These are phyloP conservation scores for Phytophthora rubi DNA, from an alignment of 352 stramenopile species.

Conservation along the genomic window DNA sequence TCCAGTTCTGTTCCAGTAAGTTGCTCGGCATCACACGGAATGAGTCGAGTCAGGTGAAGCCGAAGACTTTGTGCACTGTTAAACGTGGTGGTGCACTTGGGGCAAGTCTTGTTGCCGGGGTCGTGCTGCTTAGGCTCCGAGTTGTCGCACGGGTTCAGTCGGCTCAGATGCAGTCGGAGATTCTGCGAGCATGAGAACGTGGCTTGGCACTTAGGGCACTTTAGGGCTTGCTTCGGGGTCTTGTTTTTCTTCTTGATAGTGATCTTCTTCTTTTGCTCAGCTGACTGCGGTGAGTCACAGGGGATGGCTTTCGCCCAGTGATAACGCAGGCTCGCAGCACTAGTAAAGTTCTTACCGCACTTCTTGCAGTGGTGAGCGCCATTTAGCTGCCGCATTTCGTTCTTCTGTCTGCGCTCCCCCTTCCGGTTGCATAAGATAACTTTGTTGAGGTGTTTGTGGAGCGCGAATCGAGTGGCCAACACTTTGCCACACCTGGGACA, in stretches of 20 bases:
- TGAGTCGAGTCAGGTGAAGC: background rate
- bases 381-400: background rate
- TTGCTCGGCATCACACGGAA: background rate
- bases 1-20: background rate
- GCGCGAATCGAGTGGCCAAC: constrained; percentile 5
- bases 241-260: background rate
- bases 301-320: constrained; percentile 3
- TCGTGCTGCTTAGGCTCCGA: constrained; percentile 1
- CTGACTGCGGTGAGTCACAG: background rate
- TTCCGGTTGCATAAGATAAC: constrained; percentile 15
- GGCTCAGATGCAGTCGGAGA: constrained; percentile 3
- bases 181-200: constrained; percentile 8
- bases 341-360: constrained; percentile 11
- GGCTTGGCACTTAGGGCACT: constrained; percentile 1
- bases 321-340: constrained; percentile 5
- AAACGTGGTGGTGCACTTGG: background rate
- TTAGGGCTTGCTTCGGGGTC: background rate
- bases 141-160: background rate
- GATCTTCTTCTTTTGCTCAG: background rate
- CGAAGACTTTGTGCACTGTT: background rate
- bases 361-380: constrained; percentile 4
- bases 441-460: constrained; percentile 19
- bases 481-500: constrained; percentile 23
- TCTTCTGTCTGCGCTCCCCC: constrained; percentile 11
- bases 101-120: background rate